Evolutionary conservation across 2,329 filamentous ascomycete species (phyloP).

Genomic region (Ascochyta koolunga): DNA sequence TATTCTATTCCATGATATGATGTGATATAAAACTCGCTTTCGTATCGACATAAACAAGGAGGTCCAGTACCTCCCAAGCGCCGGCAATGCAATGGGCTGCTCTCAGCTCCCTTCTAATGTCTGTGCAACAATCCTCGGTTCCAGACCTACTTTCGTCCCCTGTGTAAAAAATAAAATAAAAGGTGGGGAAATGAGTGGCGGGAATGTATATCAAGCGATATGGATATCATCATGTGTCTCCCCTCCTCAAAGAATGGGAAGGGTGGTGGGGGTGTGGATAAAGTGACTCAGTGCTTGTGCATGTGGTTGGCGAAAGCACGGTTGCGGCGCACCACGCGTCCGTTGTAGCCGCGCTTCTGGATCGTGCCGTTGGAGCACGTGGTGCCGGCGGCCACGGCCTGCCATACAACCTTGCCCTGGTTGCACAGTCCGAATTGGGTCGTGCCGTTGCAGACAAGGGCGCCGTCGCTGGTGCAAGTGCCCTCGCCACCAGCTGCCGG

Average conservation of each 20-base stretch:
- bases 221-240: constrained; percentile 1
- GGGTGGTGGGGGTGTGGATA: neutral
- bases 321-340: constrained; percentile 37
- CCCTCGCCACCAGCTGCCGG: neutral
- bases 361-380: constrained; percentile 52
- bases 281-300: constrained; percentile 12
- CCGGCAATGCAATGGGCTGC: constrained; percentile 6
- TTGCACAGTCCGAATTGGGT: constrained; percentile 53
- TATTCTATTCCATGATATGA: neutral
- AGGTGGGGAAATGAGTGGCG: constrained; percentile 2
- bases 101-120: constrained; percentile 5
- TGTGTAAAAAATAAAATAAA: neutral
- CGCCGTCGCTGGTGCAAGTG: constrained; percentile 43
- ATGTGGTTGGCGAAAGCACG: constrained; percentile 12
- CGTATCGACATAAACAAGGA: constrained; percentile 10
- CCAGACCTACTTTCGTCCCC: constrained; percentile 3
- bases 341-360: constrained; percentile 39
- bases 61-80: constrained; percentile 1
- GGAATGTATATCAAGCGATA: constrained; percentile 15
- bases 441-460: constrained; percentile 49
- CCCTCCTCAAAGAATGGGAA: too few species aligned
- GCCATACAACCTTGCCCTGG: constrained; percentile 49
- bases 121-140: constrained; percentile 7
- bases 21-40: neutral
- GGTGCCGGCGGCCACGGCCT: constrained; percentile 53